Percentiles rank a stretch among this genome's conserved stretches.
phyloP scores from a whole-genome alignment of 2,329 filamentous ascomycete species.

The Bisporella sp. region DNA sequence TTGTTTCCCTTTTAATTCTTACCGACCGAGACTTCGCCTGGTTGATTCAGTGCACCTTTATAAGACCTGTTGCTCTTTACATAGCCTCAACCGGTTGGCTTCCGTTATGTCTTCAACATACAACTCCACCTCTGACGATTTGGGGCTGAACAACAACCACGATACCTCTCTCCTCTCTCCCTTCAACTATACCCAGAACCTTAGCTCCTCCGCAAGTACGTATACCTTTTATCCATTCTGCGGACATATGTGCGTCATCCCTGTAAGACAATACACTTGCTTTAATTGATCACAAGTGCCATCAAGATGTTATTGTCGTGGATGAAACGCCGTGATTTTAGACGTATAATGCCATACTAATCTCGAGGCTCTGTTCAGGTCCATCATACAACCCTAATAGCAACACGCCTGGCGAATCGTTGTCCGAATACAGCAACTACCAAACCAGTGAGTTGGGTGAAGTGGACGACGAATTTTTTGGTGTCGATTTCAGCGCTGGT shows the following conservation, averaged over 20 bases:
- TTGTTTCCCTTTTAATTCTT: constrained; percentile 17
- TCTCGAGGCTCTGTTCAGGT: background rate
- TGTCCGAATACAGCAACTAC: constrained; percentile 24
- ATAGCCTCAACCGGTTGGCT: constrained; percentile 23
- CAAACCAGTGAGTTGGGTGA: constrained; percentile 24
- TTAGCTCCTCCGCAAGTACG: constrained; percentile 22
- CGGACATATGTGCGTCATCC: too few relatives aligned
- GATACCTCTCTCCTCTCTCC: constrained; percentile 20
- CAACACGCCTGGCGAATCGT: constrained; percentile 20
- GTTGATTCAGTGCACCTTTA: constrained; percentile 12
- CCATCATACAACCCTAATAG: constrained; percentile 20
- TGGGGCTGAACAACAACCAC: constrained; percentile 17
- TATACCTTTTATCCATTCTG: background rate
- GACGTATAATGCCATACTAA: too few relatives aligned
- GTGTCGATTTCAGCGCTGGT: constrained; percentile 27
- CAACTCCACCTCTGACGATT: constrained; percentile 15
- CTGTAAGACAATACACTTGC: too few relatives aligned
- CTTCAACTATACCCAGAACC: constrained; percentile 19
- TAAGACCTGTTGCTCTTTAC: constrained; percentile 14
- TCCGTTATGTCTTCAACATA: constrained; percentile 25
- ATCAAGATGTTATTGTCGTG: too few relatives aligned
- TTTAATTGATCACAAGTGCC: too few relatives aligned
- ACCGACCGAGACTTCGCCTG: background rate
- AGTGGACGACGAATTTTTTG: constrained; percentile 25
- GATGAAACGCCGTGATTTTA: too few relatives aligned